These are phyloP conservation scores for Citeromyces hawaiiensis DNA, from an alignment of 1,139 yeast species.

Conservation along the genomic window DNA sequence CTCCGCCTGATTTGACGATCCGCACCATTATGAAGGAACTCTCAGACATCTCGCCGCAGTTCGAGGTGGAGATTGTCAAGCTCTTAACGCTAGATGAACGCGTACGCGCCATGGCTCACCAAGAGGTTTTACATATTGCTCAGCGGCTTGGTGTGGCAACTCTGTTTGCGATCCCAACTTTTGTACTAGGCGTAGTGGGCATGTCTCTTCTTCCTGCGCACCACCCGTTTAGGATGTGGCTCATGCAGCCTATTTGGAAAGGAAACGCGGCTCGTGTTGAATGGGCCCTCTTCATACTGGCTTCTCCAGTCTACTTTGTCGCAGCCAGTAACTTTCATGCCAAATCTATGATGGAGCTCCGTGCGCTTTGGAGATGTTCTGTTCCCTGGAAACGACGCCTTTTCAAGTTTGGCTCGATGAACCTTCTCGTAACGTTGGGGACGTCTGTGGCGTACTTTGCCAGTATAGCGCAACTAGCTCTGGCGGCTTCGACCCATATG, in stretches of 20 bases:
- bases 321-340: conserved; percentile 63
- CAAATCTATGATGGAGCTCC: conserved; percentile 48
- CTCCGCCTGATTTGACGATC: conserved; percentile 33
- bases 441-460: conserved; percentile 63
- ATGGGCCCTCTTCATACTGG: conserved; percentile 52
- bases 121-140: conserved; percentile 33
- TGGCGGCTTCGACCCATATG: conserved; percentile 28
- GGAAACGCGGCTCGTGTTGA: conserved; percentile 50
- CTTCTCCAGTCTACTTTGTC: conserved; percentile 66
- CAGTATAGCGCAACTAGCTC: conserved; percentile 40
- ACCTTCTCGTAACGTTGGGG: conserved; percentile 55
- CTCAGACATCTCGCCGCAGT: conserved; percentile 28
- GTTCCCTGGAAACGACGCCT: conserved; percentile 43
- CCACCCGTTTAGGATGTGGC: conserved; percentile 34
- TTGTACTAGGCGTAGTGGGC: conserved; percentile 53
- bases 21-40: conserved; percentile 38
- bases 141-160: conserved; percentile 35
- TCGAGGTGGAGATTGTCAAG: conserved; percentile 41
- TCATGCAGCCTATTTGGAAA: conserved; percentile 48
- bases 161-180: conserved; percentile 52
- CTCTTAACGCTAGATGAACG: conserved; percentile 53
- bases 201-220: conserved; percentile 43
- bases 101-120: conserved; percentile 32
- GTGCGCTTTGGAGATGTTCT: conserved; percentile 41
- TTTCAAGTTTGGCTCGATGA: conserved; percentile 70